phyloP scores from a whole-genome alignment of 2,329 filamentous ascomycete genomes.

The Paracoccidioides lutzii region DNA sequence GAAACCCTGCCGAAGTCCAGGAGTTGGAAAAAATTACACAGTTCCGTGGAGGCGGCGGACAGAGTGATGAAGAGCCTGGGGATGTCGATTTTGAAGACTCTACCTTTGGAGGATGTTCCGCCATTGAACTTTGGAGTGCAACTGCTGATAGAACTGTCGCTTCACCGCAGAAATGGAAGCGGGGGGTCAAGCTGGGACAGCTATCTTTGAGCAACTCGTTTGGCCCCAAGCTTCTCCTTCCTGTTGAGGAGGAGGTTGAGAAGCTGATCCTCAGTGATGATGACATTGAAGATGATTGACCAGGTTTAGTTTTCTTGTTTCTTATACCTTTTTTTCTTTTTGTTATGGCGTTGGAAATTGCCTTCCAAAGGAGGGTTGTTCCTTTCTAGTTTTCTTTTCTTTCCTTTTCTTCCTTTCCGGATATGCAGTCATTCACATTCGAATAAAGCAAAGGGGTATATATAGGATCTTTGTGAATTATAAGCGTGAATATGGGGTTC shows the following conservation, averaged over 20 bases:
- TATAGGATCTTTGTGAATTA: not conserved
- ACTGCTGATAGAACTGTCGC: slow-evolving; percentile 5
- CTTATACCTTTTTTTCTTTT: not conserved
- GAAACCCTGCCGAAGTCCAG: slow-evolving; percentile 28
- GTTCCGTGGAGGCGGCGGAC: slow-evolving; percentile 47
- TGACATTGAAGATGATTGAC: slow-evolving; percentile 59
- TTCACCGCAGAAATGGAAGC: slow-evolving; percentile 5
- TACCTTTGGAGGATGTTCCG: not conserved
- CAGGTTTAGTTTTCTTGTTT: not conserved
- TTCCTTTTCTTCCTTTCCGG: not conserved
- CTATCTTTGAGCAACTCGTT: slow-evolving; percentile 14
- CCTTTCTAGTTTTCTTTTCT: not conserved
- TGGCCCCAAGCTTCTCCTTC: slow-evolving; percentile 15
- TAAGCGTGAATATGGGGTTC: not conserved
- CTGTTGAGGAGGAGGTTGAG: slow-evolving; percentile 41
- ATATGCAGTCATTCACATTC: not conserved
- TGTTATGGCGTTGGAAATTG: not conserved
- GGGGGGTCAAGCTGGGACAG: slow-evolving; percentile 10
- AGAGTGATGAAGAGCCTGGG: slow-evolving; percentile 30
- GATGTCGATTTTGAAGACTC: slow-evolving; percentile 25
- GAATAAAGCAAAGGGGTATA: no score
- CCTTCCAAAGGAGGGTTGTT: not conserved
- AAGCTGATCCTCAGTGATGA: slow-evolving; percentile 67
- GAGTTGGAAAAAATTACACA: slow-evolving; percentile 57
- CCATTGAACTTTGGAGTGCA: slow-evolving; percentile 9